Base-by-base conservation (phyloP, 495 filamentous ascomycete species). In the Neurospora cerealis region DNA sequence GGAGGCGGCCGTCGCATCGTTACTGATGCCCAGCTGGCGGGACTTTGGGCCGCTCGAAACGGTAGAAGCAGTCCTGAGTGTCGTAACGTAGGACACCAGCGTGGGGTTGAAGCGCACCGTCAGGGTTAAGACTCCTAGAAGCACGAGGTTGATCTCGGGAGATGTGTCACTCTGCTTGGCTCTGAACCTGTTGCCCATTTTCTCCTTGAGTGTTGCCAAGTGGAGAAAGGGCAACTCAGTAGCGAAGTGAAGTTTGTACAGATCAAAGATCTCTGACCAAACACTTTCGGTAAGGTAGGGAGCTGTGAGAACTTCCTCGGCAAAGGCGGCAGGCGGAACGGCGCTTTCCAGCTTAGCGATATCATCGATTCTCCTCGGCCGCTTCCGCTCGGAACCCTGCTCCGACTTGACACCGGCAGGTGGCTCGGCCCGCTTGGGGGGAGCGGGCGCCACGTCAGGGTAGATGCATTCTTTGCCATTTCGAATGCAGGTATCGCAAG, bases 221-320 rank as follows among this genome's bases (percentile, higher is more conserved):
- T 96, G 92, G 21, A 97, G 84, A 79, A 97, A 97, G 4, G 93
- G 93, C 69, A 97, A 85, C 69, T 95, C 89, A 0, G 93, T 91
- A 0, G 92, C 91, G 79, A 91, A 95, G 80, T 97, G 92, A 19
- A 92, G 85, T 81, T 94, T 90, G 80, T 93, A 97, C 69, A 93
- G 88, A 74, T 94, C 92, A 75, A 93, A 92, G 74, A 93, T 80
- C 72, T 89, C 88, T 75, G 89, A 88, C 90, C 90, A 93, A 4
- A 91, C 83, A 72, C 92, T 88, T 41, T 89, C 85, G n/a, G 90
- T 91, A 38, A 93, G 83, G 70, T 91, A 85, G 0, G 83, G 77
- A 36, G 84, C 84, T 48, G 86, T 85, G 73, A 88, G 78, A 21
- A 87, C 81, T 73, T 88, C 84, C 70, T 87, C 82, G 73, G 81